Percentiles rank a stretch among this genome's conserved stretches.
These are phyloP conservation scores for Xylaria sp. DNA, from an alignment of 2,329 filamentous ascomycete species.

Conservation along the genomic window DNA sequence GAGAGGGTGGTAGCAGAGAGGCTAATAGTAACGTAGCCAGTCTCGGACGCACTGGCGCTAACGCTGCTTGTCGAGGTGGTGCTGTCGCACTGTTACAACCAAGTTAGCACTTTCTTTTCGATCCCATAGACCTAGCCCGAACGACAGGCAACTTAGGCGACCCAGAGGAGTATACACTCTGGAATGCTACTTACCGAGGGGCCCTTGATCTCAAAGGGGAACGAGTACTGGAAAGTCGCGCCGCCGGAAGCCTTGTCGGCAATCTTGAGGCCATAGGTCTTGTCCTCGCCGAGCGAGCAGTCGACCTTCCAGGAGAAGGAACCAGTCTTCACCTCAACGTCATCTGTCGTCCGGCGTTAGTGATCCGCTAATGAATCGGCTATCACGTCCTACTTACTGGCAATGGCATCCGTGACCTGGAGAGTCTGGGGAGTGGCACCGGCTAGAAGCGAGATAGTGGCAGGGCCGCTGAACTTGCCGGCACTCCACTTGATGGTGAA, in stretches of 20 bases:
- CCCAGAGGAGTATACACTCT: background rate
- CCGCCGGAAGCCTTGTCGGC: conserved; percentile 57
- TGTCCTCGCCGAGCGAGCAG: conserved; percentile 56
- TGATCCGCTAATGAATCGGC: conserved; percentile 17
- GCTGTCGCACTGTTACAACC: conserved; percentile 24
- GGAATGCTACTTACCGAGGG: conserved; percentile 37
- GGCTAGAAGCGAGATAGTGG: conserved; percentile 66
- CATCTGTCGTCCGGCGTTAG: conserved; percentile 53
- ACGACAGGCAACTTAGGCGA: background rate
- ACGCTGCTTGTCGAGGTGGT: conserved; percentile 14
- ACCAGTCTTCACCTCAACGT: conserved; percentile 58
- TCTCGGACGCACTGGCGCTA: conserved; percentile 7
- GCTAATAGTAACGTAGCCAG: conserved; percentile 9
- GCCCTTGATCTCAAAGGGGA: conserved; percentile 66
- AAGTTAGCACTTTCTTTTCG: conserved; percentile 10
- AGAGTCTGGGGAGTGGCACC: conserved; percentile 59
- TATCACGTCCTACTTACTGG: conserved; percentile 57
- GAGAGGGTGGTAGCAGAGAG: conserved; percentile 1
- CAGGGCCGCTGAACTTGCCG: conserved; percentile 55
- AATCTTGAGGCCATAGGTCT: conserved; percentile 69
- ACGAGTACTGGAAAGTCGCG: conserved; percentile 69
- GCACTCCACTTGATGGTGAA: conserved; percentile 64
- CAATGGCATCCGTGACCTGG: conserved; percentile 56
- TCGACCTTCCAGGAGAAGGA: conserved; percentile 64
- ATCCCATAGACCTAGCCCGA: background rate